Base-by-base conservation (phyloP, 129 eudicot genomes). In the Pittosporum tobira region DNA sequence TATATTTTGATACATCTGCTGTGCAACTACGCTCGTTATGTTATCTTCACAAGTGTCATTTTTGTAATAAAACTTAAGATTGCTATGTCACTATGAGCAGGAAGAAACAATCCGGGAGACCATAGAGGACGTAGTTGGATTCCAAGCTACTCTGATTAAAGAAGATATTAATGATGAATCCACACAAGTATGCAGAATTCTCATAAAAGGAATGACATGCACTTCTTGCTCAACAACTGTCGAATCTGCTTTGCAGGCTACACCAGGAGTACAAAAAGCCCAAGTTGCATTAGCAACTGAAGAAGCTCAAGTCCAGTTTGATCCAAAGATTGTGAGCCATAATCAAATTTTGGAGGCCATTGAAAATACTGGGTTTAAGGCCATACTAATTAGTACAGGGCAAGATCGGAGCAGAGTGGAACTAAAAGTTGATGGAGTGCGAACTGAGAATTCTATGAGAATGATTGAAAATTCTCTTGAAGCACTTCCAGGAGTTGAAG, bases 221-320 rank as follows among this genome's bases (percentile, higher is more conserved):
- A 84, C 85, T 34, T 56, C 94, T 63, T 88, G 96, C 61, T 78
- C 96, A 56, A 80, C 66, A 26, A 84, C 88, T 2, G 71, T 83
- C 0, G 88, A 88, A 61, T 77, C 87, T 5, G 66, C 78, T 30
- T 71, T 78, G 59, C 67, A 75, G 57, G 65, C 54, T 45, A 16
- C 78, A 13, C 81, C 71, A 3, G 96, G 89, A 4, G 86, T 88
- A n/a, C 78, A 61, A 2, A 78, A 69, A 68, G 84, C 96, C 47
- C 85, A 70, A 62, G 96, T 88, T 25, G 93, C 88, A n/a, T 67
- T 88, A 80, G 82, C 96, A 50, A 83, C 94, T 3, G 84, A 83
- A 75, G 85, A 75, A 67, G 94, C 85, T 15, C 84, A 88, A 83
- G 69, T 88, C 60, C 84, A 60, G 23, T 88, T 77, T 40, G 88